phyloP scores from a whole-genome alignment of 2,329 filamentous ascomycete species.

The Hypoxylon sp. region DNA sequence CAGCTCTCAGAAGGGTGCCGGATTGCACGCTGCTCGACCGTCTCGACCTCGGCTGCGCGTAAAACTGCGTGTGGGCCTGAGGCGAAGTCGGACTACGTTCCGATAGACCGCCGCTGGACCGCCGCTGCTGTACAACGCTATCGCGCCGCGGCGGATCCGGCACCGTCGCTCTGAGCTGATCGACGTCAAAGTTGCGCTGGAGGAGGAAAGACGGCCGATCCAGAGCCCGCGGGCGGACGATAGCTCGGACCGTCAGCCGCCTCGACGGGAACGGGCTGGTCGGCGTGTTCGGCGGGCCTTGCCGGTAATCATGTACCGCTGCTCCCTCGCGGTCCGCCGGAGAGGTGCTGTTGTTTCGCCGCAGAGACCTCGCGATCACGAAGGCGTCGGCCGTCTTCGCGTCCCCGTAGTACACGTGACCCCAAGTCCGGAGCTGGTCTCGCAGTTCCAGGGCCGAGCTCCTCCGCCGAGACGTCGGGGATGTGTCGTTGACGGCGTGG shows the following conservation, averaged over 20 bases:
- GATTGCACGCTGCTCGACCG: constrained; percentile 40
- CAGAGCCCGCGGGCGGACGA: constrained; percentile 52
- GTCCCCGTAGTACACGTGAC: constrained; percentile 53
- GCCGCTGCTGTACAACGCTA: background rate
- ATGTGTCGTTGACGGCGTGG: background rate
- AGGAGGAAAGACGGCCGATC: constrained; percentile 57
- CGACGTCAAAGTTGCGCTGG: constrained; percentile 59
- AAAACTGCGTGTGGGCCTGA: background rate
- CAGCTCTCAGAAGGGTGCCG: constrained; percentile 28
- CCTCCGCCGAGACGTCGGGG: constrained; percentile 27
- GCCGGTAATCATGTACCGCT: background rate
- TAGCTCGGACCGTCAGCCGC: constrained; percentile 52
- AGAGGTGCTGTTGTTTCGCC: constrained; percentile 44
- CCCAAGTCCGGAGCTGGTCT: constrained; percentile 52
- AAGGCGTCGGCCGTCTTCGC: constrained; percentile 54
- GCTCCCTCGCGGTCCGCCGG: background rate
- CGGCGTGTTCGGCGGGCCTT: background rate
- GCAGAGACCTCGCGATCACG: constrained; percentile 53
- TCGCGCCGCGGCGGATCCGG: constrained; percentile 44
- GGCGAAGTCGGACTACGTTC: background rate
- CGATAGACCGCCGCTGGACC: background rate
- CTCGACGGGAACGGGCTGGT: background rate
- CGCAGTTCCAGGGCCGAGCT: constrained; percentile 37
- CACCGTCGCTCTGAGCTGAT: constrained; percentile 56
- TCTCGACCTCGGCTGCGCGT: constrained; percentile 25